Percentiles rank a stretch among this genome's conserved stretches.
Conservation (phyloP, 2,329 filamentous ascomycete genomes). For the Paradendryphiella salina region DNA sequence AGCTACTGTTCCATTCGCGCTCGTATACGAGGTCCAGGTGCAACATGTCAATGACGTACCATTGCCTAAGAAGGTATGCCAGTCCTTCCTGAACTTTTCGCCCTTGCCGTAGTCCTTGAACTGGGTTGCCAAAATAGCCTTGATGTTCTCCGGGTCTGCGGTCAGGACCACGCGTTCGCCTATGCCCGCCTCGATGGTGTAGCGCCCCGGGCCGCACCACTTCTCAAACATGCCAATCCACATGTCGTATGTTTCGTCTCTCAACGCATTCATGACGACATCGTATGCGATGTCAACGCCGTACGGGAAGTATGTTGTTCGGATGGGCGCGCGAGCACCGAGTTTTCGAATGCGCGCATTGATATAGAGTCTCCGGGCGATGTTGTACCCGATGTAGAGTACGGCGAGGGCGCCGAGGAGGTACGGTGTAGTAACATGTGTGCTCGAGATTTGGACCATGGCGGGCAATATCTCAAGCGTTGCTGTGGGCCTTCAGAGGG, state of each 20-base stretch:
- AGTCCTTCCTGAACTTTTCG: conserved; percentile 71
- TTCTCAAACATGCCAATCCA: conserved; percentile 61
- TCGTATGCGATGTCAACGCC: conserved; percentile 67
- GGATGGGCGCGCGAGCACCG: conserved; percentile 52
- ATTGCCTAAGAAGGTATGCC: conserved; percentile 74
- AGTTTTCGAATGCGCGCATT: conserved; percentile 48
- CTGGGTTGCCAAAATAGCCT: conserved; percentile 84
- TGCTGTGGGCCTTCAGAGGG: neutral
- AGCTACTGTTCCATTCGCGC: neutral
- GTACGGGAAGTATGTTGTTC: conserved; percentile 46
- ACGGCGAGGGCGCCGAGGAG: conserved; percentile 27
- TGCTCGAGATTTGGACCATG: conserved; percentile 30
- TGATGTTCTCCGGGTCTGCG: conserved; percentile 84
- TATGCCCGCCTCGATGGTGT: conserved; percentile 64
- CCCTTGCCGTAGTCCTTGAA: conserved; percentile 87
- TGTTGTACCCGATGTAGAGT: conserved; percentile 26
- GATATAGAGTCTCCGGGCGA: conserved; percentile 25
- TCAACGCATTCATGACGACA: conserved; percentile 58
- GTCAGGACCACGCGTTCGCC: conserved; percentile 72
- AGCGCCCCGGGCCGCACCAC: conserved; percentile 46
- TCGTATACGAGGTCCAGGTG: too few species aligned
- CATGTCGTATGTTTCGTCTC: conserved; percentile 62
- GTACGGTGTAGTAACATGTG: conserved; percentile 26
- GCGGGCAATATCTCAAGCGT: conserved; percentile 4
- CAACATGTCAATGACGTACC: conserved; percentile 57